A percentile compares a stretch with the other conserved stretches of the same genome.
phyloP scores from a whole-genome alignment of 2,329 filamentous ascomycete species.

The Atkinsonella hypoxylon region DNA sequence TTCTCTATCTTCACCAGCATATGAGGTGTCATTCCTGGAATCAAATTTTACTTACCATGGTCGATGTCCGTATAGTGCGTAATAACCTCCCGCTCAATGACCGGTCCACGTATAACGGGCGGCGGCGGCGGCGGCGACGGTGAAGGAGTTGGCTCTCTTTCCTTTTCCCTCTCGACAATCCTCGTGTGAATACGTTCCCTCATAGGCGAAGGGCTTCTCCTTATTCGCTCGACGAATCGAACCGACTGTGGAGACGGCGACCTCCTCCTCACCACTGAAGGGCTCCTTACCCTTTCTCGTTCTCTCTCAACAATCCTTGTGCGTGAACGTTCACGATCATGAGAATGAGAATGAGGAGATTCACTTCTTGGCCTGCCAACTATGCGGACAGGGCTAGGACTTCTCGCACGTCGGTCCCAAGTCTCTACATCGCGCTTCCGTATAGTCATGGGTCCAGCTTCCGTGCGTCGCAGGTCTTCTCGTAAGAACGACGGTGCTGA shows the following conservation, averaged over 20 bases:
- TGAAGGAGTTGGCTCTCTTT: constrained; percentile 27
- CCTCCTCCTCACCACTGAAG: constrained; percentile 19
- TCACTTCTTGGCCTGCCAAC: constrained; percentile 31
- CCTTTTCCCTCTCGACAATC: constrained; percentile 35
- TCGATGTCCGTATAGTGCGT: constrained; percentile 82
- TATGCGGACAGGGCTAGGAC: constrained; percentile 29
- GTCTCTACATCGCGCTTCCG: constrained; percentile 44
- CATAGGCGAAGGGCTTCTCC: constrained; percentile 28
- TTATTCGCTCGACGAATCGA: constrained; percentile 26
- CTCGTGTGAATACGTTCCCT: constrained; percentile 35
- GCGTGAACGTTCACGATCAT: constrained; percentile 22
- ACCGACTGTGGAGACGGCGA: constrained; percentile 18
- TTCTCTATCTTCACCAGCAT: not conserved
- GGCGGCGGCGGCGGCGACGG: constrained; percentile 45
- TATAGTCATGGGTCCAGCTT: constrained; percentile 41
- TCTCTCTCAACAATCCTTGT: constrained; percentile 29
- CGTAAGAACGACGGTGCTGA: constrained; percentile 38
- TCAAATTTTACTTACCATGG: constrained; percentile 48
- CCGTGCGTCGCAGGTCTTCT: constrained; percentile 34
- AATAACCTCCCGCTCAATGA: constrained; percentile 79
- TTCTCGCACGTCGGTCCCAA: constrained; percentile 34
- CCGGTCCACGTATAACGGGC: constrained; percentile 60
- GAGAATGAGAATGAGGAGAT: constrained; percentile 22
- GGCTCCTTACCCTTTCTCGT: constrained; percentile 26
- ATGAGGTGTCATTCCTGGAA: not conserved